Base-by-base conservation (phyloP, 176 grass and related monocot species). In the Bothriochloa decipiens region DNA sequence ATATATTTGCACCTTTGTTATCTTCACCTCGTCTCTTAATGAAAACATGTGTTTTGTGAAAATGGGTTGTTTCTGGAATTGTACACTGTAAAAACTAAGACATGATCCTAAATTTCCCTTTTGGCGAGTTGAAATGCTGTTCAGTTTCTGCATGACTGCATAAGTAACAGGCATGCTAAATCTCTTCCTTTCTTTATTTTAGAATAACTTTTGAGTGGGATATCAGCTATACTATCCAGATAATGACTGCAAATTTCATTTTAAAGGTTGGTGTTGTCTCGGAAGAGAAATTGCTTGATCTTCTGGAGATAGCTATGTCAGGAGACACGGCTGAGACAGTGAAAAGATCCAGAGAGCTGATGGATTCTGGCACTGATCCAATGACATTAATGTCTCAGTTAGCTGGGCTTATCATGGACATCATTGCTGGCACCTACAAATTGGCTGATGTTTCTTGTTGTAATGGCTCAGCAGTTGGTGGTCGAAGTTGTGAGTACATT, bases 351-450 rank as follows among this genome's bases (percentile, higher is more conserved):
- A 90, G 91, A 87, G 91, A 92, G 27, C 60, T 97, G 69, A 90
- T 97, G 89, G 87, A 97, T 88, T 97, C 94, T 69, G 94, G 94
- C 67, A 81, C 90, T 74, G 94, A 97, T 87, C 94, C 94, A 70
- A 90, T 92, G 75, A 89, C 94, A 16, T 86, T 97, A 70, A 97
- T 97, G 94, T 94, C 94, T 82, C 94, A 97, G 36, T 87, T 97
- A 84, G 94, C 94, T 78, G 89, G 85, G 67, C 70, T 97, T 53
- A 97, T 97, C 81, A 93, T 97, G 91, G 91, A 97, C 69, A 97
- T 97, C 52, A 97, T 97, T 90, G 94, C 91, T 70, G 91, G 94
- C 32, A 97, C 89, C 65, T 92, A 97, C 47, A 82, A 74, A 65
- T 80, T 97, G 43, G 69, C 89, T 65, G 89, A 90, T 88, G 86